phyloP scores from a whole-genome alignment of 768 basidiomycete genomes.

The Mycena maculata region DNA sequence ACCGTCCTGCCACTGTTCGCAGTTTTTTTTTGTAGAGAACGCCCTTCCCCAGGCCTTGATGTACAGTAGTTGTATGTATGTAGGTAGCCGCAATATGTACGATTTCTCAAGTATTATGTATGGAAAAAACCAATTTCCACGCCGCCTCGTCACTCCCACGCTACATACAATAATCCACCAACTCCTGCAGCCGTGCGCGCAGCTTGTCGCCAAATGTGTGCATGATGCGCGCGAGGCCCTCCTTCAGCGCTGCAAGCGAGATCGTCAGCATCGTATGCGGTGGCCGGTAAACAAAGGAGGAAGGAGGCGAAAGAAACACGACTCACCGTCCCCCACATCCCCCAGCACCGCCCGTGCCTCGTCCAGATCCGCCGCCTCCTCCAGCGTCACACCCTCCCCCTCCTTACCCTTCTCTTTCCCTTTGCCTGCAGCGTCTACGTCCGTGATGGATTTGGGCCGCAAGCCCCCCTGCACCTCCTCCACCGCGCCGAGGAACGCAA shows the following conservation, averaged over 20 bases:
- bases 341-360: conserved; percentile 66
- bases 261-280: background rate
- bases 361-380: conserved; percentile 60
- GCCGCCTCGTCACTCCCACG: too few species aligned
- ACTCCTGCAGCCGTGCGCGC: conserved; percentile 76
- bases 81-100: too few species aligned
- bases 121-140: too few species aligned
- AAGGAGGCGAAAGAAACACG: background rate
- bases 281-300: background rate
- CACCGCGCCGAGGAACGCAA: too few species aligned
- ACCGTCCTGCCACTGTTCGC: too few species aligned
- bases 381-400: conserved; percentile 49
- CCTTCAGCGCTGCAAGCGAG: conserved; percentile 64
- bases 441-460: too few species aligned
- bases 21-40: too few species aligned
- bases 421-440: conserved; percentile 51
- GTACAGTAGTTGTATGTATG: too few species aligned
- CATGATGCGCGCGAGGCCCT: conserved; percentile 72
- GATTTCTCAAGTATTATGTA: too few species aligned
- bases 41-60: too few species aligned
- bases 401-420: conserved; percentile 54
- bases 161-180: conserved; percentile 58
- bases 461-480: too few species aligned
- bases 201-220: conserved; percentile 82
- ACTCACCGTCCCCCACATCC: conserved; percentile 70